phyloP scores from a whole-genome alignment of 2,329 filamentous ascomycete species.

The Alternaria alternata region DNA sequence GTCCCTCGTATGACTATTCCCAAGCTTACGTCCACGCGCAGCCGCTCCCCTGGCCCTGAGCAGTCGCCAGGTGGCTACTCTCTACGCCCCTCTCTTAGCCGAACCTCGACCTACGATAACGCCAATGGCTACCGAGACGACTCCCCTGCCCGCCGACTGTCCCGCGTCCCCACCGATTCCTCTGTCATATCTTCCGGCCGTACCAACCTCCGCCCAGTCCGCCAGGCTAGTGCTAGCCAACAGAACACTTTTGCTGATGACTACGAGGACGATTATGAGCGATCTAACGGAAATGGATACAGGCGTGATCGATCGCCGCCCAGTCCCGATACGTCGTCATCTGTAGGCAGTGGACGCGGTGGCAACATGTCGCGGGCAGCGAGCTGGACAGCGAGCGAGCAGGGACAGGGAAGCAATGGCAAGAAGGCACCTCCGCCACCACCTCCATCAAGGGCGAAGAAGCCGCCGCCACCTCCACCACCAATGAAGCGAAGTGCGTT shows the following conservation, averaged over 20 bases:
- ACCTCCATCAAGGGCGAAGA: conserved; percentile 70
- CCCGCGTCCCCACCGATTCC: conserved; percentile 64
- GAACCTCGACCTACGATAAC: conserved; percentile 67
- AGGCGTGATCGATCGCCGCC: conserved; percentile 60
- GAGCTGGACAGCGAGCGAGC: conserved; percentile 55
- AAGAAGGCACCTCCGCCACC: conserved; percentile 65
- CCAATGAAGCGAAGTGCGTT: conserved; percentile 68
- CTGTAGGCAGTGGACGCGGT: conserved; percentile 50
- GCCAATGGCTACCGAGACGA: conserved; percentile 62
- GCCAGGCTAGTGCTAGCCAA: conserved; percentile 41
- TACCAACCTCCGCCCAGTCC: conserved; percentile 55
- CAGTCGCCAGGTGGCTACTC: conserved; percentile 43
- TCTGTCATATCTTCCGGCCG: conserved; percentile 58
- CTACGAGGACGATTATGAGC: conserved; percentile 46
- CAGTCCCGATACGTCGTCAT: conserved; percentile 57
- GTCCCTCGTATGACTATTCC: conserved; percentile 58
- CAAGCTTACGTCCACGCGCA: conserved; percentile 52
- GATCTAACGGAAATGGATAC: conserved; percentile 36
- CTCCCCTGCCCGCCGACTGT: conserved; percentile 59
- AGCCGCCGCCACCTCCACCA: conserved; percentile 70
- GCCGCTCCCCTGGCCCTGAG: conserved; percentile 51
- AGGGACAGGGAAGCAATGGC: conserved; percentile 36
- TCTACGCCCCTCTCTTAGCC: conserved; percentile 58
- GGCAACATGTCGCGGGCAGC: conserved; percentile 60
- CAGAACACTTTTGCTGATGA: conserved; percentile 47